These are phyloP conservation scores for Gleditsia sinensis DNA, from an alignment of 306 rosid species.

Conservation along the genomic window DNA sequence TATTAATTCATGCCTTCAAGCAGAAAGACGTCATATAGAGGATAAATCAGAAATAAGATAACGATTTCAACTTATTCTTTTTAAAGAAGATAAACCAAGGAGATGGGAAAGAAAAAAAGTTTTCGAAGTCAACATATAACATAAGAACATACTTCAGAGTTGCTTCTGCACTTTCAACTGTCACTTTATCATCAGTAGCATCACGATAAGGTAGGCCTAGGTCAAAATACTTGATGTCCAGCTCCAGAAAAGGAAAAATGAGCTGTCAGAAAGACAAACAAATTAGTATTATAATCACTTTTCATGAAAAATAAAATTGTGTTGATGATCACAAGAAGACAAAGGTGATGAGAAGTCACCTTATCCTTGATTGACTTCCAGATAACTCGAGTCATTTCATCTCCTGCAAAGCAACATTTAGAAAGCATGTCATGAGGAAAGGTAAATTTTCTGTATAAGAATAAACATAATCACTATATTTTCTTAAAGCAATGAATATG, in stretches of 20 bases:
- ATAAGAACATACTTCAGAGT: constrained; percentile 75
- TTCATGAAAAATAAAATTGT: neutral
- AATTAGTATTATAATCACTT: neutral
- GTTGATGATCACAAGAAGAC: neutral
- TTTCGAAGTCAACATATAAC: neutral
- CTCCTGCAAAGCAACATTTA: constrained; percentile 59
- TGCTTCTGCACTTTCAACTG: constrained; percentile 95
- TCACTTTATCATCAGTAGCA: constrained; percentile 87
- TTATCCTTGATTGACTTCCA: constrained; percentile 93
- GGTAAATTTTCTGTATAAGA: neutral
- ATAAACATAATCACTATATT: constrained; percentile 1
- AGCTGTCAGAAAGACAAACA: constrained; percentile 48
- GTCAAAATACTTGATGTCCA: constrained; percentile 94
- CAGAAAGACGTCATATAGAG: neutral
- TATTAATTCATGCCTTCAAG: neutral
- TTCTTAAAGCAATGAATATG: neutral
- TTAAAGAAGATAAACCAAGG: neutral
- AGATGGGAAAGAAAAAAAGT: neutral
- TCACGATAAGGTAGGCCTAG: constrained; percentile 90
- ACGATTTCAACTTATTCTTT: neutral
- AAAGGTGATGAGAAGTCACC: constrained; percentile 46
- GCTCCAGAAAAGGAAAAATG: constrained; percentile 83
- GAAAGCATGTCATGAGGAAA: constrained; percentile 30
- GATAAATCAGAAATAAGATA: neutral
- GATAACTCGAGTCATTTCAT: constrained; percentile 93